Conservation (phyloP, 306 rosid species). For the Cicer bijugum region DNA sequence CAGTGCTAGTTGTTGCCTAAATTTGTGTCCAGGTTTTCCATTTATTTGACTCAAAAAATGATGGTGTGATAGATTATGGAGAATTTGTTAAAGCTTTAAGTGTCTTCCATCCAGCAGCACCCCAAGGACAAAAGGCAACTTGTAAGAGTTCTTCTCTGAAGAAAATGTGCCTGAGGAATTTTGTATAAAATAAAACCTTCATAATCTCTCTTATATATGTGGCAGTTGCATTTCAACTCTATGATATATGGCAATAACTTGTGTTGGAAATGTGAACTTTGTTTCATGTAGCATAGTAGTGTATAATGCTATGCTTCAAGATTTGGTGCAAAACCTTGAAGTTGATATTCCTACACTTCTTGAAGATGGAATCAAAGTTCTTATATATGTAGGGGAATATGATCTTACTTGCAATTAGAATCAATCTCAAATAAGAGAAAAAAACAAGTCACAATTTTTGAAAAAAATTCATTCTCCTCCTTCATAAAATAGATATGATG, state of each 20-base stretch:
- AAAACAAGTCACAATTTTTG: no score
- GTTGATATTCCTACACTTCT: slow-evolving; percentile 81
- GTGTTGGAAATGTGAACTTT: slow-evolving; percentile 67
- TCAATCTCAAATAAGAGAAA: no score
- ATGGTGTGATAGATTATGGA: slow-evolving; percentile 61
- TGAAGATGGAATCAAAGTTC: slow-evolving; percentile 80
- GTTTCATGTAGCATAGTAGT: slow-evolving; percentile 78
- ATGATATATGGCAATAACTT: slow-evolving; percentile 56
- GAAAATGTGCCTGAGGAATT: not conserved
- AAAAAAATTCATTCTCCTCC: no score
- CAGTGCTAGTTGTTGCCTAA: not conserved
- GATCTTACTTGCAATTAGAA: slow-evolving; percentile 95
- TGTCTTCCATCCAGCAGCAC: slow-evolving; percentile 64
- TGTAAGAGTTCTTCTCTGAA: slow-evolving; percentile 46
- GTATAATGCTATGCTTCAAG: slow-evolving; percentile 59
- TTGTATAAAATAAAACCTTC: slow-evolving; percentile 24
- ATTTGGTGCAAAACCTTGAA: slow-evolving; percentile 83
- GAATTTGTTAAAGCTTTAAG: slow-evolving; percentile 64
- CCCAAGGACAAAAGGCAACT: slow-evolving; percentile 53
- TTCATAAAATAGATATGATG: no score
- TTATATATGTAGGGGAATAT: slow-evolving; percentile 88
- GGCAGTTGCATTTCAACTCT: slow-evolving; percentile 64
- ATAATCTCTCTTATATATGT: slow-evolving; percentile 13
- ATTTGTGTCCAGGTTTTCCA: slow-evolving; percentile 51
- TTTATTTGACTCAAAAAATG: slow-evolving; percentile 57